These are phyloP conservation scores for Plenodomus biglobosus DNA, from an alignment of 2,329 filamentous ascomycete species.

Conservation along the genomic window DNA sequence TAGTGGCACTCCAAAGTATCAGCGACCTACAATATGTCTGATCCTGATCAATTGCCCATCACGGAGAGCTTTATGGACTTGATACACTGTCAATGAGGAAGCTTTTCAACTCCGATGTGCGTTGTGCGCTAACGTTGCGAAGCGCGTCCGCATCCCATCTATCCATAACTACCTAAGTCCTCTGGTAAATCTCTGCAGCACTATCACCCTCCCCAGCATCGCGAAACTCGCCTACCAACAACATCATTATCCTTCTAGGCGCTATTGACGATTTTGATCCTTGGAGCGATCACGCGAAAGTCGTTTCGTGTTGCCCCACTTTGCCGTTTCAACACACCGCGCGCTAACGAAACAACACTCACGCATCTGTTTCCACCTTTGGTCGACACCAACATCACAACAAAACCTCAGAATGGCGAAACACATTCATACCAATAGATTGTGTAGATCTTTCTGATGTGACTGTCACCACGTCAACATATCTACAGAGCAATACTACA, in stretches of 20 bases:
- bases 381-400: too few relatives aligned
- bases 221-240: background rate
- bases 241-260: background rate
- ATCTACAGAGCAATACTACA: background rate
- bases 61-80: background rate
- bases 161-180: background rate
- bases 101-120: background rate
- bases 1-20: background rate
- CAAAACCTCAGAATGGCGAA: background rate
- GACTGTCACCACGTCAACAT: too few relatives aligned
- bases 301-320: constrained; percentile 25
- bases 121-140: too few relatives aligned
- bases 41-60: background rate
- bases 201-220: background rate
- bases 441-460: too few relatives aligned
- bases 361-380: too few relatives aligned
- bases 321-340: constrained; percentile 19
- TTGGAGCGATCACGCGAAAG: constrained; percentile 22
- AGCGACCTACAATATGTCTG: background rate
- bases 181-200: background rate
- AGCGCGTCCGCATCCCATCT: background rate
- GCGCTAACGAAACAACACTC: constrained; percentile 1
- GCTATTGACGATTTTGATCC: constrained; percentile 6
- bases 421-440: background rate
- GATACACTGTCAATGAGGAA: background rate